phyloP scores from a whole-genome alignment of 306 rosid species.

The Fagus sylvatica region DNA sequence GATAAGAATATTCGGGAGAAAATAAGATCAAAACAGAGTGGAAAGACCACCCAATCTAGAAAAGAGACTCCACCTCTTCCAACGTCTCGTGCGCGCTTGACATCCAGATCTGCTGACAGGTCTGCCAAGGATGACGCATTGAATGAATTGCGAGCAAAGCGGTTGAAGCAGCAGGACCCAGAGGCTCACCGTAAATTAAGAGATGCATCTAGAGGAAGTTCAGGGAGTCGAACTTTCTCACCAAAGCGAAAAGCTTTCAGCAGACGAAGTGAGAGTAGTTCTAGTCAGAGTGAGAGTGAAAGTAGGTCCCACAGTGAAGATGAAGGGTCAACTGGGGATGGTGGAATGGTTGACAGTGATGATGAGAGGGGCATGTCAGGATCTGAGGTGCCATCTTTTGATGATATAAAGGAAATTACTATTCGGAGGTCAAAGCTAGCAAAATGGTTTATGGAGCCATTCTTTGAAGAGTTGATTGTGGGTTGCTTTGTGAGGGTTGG shows the following conservation, averaged over 20 bases:
- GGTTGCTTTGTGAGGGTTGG: conserved; percentile 99
- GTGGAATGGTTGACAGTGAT: conserved; percentile 75
- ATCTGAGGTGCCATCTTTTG: conserved; percentile 60
- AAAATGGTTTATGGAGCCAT: conserved; percentile 94
- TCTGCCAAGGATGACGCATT: conserved; percentile 90
- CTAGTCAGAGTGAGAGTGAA: conserved; percentile 86
- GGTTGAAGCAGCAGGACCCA: conserved; percentile 87
- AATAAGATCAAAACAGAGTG: conserved; percentile 69
- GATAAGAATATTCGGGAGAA: conserved; percentile 77
- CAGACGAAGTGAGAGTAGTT: conserved; percentile 62
- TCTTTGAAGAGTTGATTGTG: conserved; percentile 90
- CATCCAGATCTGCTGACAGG: conserved; percentile 78
- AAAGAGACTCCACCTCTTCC: conserved; percentile 60
- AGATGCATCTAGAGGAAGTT: conserved; percentile 59
- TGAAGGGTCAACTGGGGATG: conserved; percentile 68
- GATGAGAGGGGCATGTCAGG: conserved; percentile 62
- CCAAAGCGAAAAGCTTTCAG: conserved; percentile 55
- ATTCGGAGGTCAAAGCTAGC: conserved; percentile 80
- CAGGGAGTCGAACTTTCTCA: conserved; percentile 47
- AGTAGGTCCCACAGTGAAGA: conserved; percentile 74
- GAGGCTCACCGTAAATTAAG: conserved; percentile 59
- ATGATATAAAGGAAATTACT: conserved; percentile 82
- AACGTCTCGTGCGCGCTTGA: conserved; percentile 72
- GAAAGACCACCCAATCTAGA: conserved; percentile 47
- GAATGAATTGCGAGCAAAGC: conserved; percentile 87